A percentile compares a stretch with the other conserved stretches of the same genome.
Conservation (phyloP, 148 eudicot species). For the Hydrangea macrophylla region DNA sequence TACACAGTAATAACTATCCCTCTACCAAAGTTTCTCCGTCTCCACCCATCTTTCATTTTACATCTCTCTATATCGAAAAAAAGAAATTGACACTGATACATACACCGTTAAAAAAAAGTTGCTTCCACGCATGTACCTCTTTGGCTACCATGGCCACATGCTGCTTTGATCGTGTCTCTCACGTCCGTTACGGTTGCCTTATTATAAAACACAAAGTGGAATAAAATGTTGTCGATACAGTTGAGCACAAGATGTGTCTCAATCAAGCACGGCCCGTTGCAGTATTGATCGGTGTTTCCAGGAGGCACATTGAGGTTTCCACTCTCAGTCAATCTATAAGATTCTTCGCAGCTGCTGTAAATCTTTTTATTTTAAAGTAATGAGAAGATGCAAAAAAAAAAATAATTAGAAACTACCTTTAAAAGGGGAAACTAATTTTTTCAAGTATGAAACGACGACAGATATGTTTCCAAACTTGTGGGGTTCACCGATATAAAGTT, state of each 20-base stretch:
- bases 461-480: too few relatives aligned
- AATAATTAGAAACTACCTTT: too few relatives aligned
- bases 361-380: slow-evolving; percentile 26
- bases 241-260: slow-evolving; percentile 60
- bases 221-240: slow-evolving; percentile 45
- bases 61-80: too few relatives aligned
- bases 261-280: slow-evolving; percentile 55
- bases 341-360: slow-evolving; percentile 54
- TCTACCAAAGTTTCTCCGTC: too few relatives aligned
- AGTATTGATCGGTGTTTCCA: slow-evolving; percentile 45
- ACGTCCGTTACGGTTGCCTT: slow-evolving; percentile 48
- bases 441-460: too few relatives aligned
- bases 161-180: slow-evolving; percentile 46
- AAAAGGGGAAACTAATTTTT: too few relatives aligned
- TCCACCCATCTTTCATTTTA: too few relatives aligned
- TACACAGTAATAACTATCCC: too few relatives aligned
- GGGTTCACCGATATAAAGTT: too few relatives aligned
- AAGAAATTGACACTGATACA: too few relatives aligned
- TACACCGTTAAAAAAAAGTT: too few relatives aligned
- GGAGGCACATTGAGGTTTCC: slow-evolving; percentile 56
- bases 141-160: slow-evolving; percentile 47
- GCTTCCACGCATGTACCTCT: slow-evolving; percentile 50
- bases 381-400: too few relatives aligned
- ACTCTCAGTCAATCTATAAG: slow-evolving; percentile 39
- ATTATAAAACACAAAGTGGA: slow-evolving; percentile 48